Evolutionary conservation across 768 basidiomycete species (phyloP).

Genomic region (Panaeolus papilionaceus): DNA sequence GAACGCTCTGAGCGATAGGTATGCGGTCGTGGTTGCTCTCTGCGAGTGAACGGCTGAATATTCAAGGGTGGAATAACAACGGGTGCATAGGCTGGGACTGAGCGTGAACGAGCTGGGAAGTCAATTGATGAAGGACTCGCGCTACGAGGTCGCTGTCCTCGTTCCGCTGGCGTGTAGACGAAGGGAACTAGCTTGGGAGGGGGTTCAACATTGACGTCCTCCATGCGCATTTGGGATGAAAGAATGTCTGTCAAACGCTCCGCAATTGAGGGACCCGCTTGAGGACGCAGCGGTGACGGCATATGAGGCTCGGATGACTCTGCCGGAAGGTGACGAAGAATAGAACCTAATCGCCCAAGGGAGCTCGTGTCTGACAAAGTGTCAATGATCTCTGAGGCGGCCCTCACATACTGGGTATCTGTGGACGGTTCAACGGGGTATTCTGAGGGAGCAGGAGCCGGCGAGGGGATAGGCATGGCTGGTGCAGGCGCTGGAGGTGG

Average conservation of each 20-base stretch:
- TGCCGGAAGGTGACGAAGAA: conserved; percentile 30
- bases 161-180: conserved; percentile 54
- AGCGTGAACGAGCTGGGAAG: conserved; percentile 26
- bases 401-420: conserved; percentile 5
- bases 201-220: not conserved
- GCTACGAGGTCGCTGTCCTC: conserved; percentile 39
- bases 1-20: not conserved
- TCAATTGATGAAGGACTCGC: conserved; percentile 41
- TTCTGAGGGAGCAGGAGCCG: conserved; percentile 12
- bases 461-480: conserved; percentile 24
- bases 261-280: conserved; percentile 58
- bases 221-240: conserved; percentile 34
- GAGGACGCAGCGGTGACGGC: conserved; percentile 54
- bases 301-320: conserved; percentile 32
- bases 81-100: not conserved
- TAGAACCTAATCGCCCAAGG: conserved; percentile 35
- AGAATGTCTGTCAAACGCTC: conserved; percentile 68
- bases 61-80: not conserved
- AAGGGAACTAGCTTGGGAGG: conserved; percentile 64
- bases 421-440: conserved; percentile 20
- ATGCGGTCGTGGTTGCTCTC: not conserved
- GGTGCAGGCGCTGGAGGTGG: conserved; percentile 30
- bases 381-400: conserved; percentile 29
- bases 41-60: not conserved
- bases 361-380: conserved; percentile 35